A percentile compares a stretch with the other conserved stretches of the same genome.
Evolutionary conservation across 2,329 filamentous ascomycete genomes (phyloP).

Genomic region (Botrytis medusae): DNA sequence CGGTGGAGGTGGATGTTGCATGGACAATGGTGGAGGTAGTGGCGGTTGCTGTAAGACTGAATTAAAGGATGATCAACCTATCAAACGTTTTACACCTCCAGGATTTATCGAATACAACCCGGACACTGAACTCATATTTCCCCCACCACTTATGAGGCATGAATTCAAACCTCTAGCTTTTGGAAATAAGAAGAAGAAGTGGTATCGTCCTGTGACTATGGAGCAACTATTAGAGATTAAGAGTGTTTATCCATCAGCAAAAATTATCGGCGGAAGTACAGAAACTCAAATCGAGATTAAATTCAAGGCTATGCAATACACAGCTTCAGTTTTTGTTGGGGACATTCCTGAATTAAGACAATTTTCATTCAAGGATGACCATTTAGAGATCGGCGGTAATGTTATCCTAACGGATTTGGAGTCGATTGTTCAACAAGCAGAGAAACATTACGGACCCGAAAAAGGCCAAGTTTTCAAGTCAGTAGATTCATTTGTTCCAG

Average conservation of each 20-base stretch:
- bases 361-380: slow-evolving; percentile 74
- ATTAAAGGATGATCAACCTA: slow-evolving; percentile 51
- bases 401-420: slow-evolving; percentile 91
- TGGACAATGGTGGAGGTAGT: slow-evolving; percentile 57
- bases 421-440: slow-evolving; percentile 74
- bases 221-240: slow-evolving; percentile 92
- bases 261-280: slow-evolving; percentile 92
- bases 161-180: slow-evolving; percentile 80
- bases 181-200: slow-evolving; percentile 91
- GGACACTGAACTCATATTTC: slow-evolving; percentile 94
- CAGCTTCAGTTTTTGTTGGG: slow-evolving; percentile 85
- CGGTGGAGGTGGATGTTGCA: slow-evolving; percentile 65
- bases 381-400: slow-evolving; percentile 91
- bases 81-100: slow-evolving; percentile 75
- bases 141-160: slow-evolving; percentile 79
- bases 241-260: slow-evolving; percentile 76
- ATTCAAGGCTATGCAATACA: slow-evolving; percentile 92
- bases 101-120: slow-evolving; percentile 93
- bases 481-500: not conserved
- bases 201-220: slow-evolving; percentile 86
- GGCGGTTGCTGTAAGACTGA: slow-evolving; percentile 68
- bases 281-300: slow-evolving; percentile 99
- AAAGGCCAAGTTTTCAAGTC: slow-evolving; percentile 68
- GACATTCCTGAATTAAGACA: slow-evolving; percentile 88
- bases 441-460: slow-evolving; percentile 70